Evolutionary conservation across 345 rosid species (phyloP), one percentile per base, ranked within the genome.

Genomic region (Sonneratia alba): DNA sequence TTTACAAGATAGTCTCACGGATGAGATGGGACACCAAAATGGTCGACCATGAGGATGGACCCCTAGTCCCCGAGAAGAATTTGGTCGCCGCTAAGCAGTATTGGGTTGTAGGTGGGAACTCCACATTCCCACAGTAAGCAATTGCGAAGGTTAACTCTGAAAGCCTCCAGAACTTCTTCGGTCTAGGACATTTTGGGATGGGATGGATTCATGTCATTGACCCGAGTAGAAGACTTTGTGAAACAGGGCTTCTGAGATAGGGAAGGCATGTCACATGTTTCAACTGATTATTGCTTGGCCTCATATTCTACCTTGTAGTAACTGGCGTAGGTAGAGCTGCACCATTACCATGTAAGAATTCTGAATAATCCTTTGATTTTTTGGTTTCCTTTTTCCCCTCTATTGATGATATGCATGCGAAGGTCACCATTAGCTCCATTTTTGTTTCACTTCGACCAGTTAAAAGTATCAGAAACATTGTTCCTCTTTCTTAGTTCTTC

Each of bases 1-100:
- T 92, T 73, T 86, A 85, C 87, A 90, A 85, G 84, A 80, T 89
- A 56, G 84, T 82, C 10, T 79, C 79, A n/a, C 92, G 97, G 48
- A 96, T 96, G 96, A 91, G 90, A 68, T 96, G 99, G 99, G 90
- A 91, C 38, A 71, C 95, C 7, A 96, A 96, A 81, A 84, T 96
- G 91, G 88, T 92, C 70, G 98, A 96, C 85, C 99, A 96, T 24
- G 99, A 96, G 79, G 99, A 92, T 71, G 99, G 99, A 43, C 99
- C 99, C 59, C 83, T 96, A 36, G 93, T 96, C 72, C 88, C 93
- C 0, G 98, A 89, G 83, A 96, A 96, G 83, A 82, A 91, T 74
- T 75, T 96, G 76, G 82, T 96, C 24, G 97, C 98, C 0, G 99
- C 92, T 73, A 96, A 96, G 87, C 97, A 89, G 77, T 96, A 92